A percentile compares a stretch with the other conserved stretches of the same genome.
These are phyloP conservation scores for Daucus carota DNA, from an alignment of 129 eudicot genomes.

Conservation along the genomic window DNA sequence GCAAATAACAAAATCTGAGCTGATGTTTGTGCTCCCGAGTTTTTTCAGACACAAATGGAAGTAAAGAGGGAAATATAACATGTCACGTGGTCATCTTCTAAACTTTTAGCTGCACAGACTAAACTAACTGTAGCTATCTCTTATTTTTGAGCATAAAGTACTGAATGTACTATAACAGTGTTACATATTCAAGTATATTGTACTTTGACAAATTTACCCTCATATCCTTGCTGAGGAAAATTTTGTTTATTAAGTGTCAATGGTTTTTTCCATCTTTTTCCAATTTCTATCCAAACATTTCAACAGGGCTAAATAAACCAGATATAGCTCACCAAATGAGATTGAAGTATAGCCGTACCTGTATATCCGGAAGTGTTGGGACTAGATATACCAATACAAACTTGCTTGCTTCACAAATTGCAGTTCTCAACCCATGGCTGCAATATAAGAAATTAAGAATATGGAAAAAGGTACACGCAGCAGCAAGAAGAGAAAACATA, in stretches of 20 bases:
- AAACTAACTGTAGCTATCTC: background rate
- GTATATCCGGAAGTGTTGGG: slow-evolving; percentile 34
- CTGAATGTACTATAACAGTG: background rate
- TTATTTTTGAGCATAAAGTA: background rate
- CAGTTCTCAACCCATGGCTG: slow-evolving; percentile 44
- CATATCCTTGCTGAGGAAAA: background rate
- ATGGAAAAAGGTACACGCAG: background rate
- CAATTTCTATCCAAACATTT: background rate
- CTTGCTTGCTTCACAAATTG: slow-evolving; percentile 33
- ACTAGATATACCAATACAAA: slow-evolving; percentile 27
- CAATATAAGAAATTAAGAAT: background rate
- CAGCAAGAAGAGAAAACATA: background rate
- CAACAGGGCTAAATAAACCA: background rate
- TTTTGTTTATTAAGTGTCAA: background rate
- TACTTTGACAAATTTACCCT: background rate
- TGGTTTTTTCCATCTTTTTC: background rate
- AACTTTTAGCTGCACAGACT: background rate
- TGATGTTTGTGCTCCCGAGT: no score
- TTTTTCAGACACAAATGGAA: no score
- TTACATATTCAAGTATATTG: background rate
- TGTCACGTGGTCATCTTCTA: no score
- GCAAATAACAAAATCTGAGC: no score
- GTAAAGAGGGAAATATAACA: no score
- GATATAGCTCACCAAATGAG: background rate
- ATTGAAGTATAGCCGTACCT: slow-evolving; percentile 16